Conservation (phyloP, 768 basidiomycete genomes). For the Boletus subparvulus region DNA sequence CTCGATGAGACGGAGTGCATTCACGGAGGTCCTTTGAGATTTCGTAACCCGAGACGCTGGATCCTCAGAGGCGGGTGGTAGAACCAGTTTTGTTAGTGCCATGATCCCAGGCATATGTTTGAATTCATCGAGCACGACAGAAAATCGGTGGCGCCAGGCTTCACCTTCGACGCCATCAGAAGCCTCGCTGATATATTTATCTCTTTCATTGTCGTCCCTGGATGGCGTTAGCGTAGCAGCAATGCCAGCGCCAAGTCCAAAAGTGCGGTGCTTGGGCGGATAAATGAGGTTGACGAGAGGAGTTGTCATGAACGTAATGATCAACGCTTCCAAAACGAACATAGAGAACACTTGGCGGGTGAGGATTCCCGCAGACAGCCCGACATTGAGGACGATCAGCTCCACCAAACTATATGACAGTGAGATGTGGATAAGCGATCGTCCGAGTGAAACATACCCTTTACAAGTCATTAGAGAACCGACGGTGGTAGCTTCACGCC, state of each 20-base stretch:
- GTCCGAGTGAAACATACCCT: slow-evolving; percentile 53
- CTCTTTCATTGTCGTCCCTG: not conserved
- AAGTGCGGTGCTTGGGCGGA: slow-evolving; percentile 58
- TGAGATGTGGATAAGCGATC: slow-evolving; percentile 4
- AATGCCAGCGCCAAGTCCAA: slow-evolving; percentile 30
- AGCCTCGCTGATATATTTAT: not conserved
- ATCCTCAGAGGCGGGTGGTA: slow-evolving; percentile 33
- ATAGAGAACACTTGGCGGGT: slow-evolving; percentile 84
- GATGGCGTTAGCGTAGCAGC: not conserved
- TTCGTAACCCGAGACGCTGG: not conserved
- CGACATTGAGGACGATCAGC: slow-evolving; percentile 95
- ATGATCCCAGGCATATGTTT: slow-evolving; percentile 89
- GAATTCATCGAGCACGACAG: slow-evolving; percentile 87
- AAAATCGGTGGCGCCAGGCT: slow-evolving; percentile 48
- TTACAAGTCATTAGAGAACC: slow-evolving; percentile 96
- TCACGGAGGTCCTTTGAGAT: slow-evolving; percentile 36
- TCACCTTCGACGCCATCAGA: slow-evolving; percentile 4
- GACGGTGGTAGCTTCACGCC: slow-evolving; percentile 80
- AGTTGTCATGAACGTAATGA: slow-evolving; percentile 87
- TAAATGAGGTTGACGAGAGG: slow-evolving; percentile 70
- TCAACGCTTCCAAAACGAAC: slow-evolving; percentile 85
- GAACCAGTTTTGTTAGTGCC: slow-evolving; percentile 82
- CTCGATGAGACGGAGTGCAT: slow-evolving; percentile 87
- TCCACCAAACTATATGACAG: slow-evolving; percentile 67
- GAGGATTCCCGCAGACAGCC: slow-evolving; percentile 76